Conservation (phyloP, 139 green algal genomes). For the Desmodesmus armatus region DNA sequence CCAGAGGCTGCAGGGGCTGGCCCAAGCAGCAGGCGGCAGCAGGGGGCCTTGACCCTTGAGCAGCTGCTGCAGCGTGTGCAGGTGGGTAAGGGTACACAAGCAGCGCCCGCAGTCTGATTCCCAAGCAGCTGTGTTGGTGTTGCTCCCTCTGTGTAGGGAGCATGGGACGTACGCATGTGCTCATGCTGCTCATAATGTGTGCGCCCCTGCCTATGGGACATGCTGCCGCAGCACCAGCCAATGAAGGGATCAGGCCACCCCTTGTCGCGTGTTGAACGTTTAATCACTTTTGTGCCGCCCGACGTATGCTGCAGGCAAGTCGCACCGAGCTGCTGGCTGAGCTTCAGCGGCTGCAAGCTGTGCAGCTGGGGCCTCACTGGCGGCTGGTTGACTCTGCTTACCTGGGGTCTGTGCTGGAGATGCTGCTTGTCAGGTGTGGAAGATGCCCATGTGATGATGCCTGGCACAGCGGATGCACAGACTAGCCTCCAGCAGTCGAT, state of each 20-base stretch:
- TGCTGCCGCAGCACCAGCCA: not conserved
- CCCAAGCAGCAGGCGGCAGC: not conserved
- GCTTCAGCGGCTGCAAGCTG: conserved; percentile 49
- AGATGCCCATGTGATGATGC: not conserved
- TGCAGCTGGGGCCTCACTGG: conserved; percentile 59
- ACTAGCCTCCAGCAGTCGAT: no score
- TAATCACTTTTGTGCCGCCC: not conserved
- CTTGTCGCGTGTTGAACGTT: not conserved
- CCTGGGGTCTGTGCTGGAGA: conserved; percentile 67
- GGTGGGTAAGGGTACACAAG: conserved; percentile 42
- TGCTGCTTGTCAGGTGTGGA: conserved; percentile 61
- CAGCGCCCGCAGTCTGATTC: no score
- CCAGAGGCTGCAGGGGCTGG: not conserved
- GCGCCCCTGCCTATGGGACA: not conserved
- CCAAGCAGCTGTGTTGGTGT: not conserved
- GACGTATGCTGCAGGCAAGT: conserved; percentile 57
- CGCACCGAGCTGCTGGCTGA: conserved; percentile 53
- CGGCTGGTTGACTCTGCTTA: conserved; percentile 56
- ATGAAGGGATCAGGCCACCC: no score
- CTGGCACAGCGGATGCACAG: no score
- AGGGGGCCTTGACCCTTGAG: conserved; percentile 46
- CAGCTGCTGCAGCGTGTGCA: conserved; percentile 64
- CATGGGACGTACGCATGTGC: not conserved
- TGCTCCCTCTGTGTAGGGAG: not conserved
- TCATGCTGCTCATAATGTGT: not conserved